Evolutionary conservation across 805 yeast species (phyloP), one percentile per base, ranked within the genome.

Genomic region (Wickerhamiella dianesei): DNA sequence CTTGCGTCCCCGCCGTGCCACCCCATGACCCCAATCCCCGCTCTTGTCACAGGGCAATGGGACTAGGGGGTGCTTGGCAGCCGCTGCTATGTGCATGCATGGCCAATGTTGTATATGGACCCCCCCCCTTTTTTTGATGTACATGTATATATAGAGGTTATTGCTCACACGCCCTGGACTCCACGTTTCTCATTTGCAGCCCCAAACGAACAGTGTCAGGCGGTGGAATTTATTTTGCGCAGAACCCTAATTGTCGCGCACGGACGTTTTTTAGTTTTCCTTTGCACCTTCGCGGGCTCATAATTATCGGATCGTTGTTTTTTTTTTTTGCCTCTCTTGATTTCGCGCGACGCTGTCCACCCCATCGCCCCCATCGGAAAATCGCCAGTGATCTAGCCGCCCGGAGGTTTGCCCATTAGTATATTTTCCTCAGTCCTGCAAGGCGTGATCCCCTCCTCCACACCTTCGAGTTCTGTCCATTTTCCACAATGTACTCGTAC

Each of bases 401-500:
- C 12, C 32, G 9, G 32, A 25, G 32, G 32, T 25, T 25, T 6
- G 32, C 32, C 32, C n/a, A n/a, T n/a, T n/a, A n/a, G n/a, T n/a
- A n/a, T n/a, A n/a, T n/a, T n/a, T n/a, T n/a, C n/a, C n/a, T n/a
- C n/a, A n/a, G n/a, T n/a, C n/a, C n/a, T n/a, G n/a, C n/a, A n/a
- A n/a, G n/a, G n/a, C n/a, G n/a, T n/a, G n/a, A n/a, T n/a, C n/a
- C n/a, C n/a, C n/a, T n/a, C 32, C 32, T 25, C 9, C 32, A 25
- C 12, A 6, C 32, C 12, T 25, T 25, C 12, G n/a, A 4, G 35
- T n/a, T 48, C 20, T 12, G 6, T 25, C 32, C 9, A 25, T 25
- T 12, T 25, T 25, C 9, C 12, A 40, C 48, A 4, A 73, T 76
- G 78, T 76, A 74, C 54, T 76, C 84, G 0, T 80, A 80, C 56